Evolutionary conservation across 2,329 filamentous ascomycete genomes (phyloP), one percentile per base, ranked within the genome.

Genomic region (Sarocladiaceae sp.): DNA sequence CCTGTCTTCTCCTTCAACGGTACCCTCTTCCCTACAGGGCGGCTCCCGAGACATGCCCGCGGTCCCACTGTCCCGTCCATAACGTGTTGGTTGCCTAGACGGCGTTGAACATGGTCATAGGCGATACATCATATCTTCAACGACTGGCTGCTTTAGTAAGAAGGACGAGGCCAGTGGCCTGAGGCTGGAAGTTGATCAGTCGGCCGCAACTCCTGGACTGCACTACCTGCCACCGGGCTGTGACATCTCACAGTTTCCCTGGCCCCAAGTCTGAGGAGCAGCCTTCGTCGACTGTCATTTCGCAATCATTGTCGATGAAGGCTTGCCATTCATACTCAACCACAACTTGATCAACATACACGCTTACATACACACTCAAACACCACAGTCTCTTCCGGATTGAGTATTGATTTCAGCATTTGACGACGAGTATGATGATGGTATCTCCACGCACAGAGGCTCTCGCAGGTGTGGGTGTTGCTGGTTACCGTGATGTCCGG

Each of bases 31-130:
- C 33, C 26, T 37, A 26, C 47, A 50, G 29, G 44, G 47, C 33
- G 23, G 11, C n/a, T 50, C 47, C 47, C 47, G 47, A 50, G 47
- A 50, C 47, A 50, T 31, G 47, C 47, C 18, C 47, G 26, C 10
- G 47, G 47, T 37, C 23, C 47, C 47, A 36, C 47, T 50, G 29
- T 50, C 4, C 28, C 29, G 29, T 28, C n/a, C 12, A 50, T 31
- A 17, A 37, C n/a, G 47, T 37, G 47, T 50, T 36, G 47, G 33
- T 37, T 33, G 44, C 26, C 26, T 28, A 12, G 44, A 22, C 25
- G 17, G 28, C 13, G n/a, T 17, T 33, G 44, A 48, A 33, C 26
- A 48, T 48, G 44, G 26, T 33, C 44, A 25, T n/a, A 48, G 44
- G 28, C 44, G 44, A 48, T 48, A 48, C 44, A 33, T 48, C 44